A percentile compares a stretch with the other conserved stretches of the same genome.
phyloP scores from a whole-genome alignment of 163 green algal species.

The Chlamydomonas reinhardtii region DNA sequence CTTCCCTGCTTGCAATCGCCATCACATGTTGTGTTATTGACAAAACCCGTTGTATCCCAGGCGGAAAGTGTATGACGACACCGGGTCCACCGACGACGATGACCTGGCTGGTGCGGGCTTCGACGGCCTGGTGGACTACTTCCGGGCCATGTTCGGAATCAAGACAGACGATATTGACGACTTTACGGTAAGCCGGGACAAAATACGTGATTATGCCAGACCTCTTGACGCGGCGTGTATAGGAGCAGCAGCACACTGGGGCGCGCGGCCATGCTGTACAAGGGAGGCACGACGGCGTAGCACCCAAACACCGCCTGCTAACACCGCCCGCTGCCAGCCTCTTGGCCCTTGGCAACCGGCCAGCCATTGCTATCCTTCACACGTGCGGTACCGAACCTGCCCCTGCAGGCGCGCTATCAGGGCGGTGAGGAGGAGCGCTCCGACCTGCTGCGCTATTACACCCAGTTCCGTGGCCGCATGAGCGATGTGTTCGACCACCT shows the following conservation, averaged over 20 bases:
- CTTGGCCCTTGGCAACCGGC: too few relatives aligned
- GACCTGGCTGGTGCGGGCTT: slow-evolving; percentile 75
- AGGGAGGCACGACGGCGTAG: too few relatives aligned
- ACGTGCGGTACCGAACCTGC: too few relatives aligned
- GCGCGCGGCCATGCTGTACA: too few relatives aligned
- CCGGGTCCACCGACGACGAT: slow-evolving; percentile 86
- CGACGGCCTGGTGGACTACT: slow-evolving; percentile 84
- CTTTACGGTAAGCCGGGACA: slow-evolving; percentile 69
- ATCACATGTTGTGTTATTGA: too few relatives aligned
- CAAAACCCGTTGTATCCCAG: slow-evolving; percentile 52
- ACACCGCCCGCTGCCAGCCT: too few relatives aligned
- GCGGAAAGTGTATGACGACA: slow-evolving; percentile 93
- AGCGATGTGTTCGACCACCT: slow-evolving; percentile 83
- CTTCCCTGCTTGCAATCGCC: too few relatives aligned
- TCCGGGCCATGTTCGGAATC: slow-evolving; percentile 81
- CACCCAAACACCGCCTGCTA: too few relatives aligned
- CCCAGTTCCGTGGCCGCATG: slow-evolving; percentile 83
- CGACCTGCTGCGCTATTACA: slow-evolving; percentile 83
- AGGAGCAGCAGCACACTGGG: too few relatives aligned
- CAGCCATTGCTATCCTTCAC: too few relatives aligned
- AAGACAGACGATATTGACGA: slow-evolving; percentile 87
- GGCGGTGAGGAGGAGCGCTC: slow-evolving; percentile 75
- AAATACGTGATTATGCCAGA: too few relatives aligned
- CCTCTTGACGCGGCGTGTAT: too few relatives aligned
- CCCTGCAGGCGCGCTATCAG: slow-evolving; percentile 63